Base-by-base conservation (phyloP, 2,329 filamentous ascomycete species). In the Stylonectria norvegica region DNA sequence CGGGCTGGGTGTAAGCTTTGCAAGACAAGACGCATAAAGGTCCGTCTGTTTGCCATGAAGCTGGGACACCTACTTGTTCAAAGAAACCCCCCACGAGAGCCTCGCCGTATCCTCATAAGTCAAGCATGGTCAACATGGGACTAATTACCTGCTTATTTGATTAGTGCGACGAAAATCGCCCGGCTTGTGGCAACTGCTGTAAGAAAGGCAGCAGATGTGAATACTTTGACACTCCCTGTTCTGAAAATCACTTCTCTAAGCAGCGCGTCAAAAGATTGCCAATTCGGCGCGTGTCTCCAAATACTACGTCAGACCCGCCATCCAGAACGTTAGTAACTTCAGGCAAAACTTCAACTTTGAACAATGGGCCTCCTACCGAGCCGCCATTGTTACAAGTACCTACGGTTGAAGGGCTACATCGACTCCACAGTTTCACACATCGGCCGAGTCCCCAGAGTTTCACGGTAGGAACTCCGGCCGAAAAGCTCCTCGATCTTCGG, bases 1-100 rank as follows among this genome's bases (percentile, higher is more conserved):
- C 42, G 42, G 34, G 38, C 34, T 15, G 42, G 42, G 19, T 45
- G 42, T 25, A 33, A 35, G 16, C 30, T 22, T 14, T 45, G 42
- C 25, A 45, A 42, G 25, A 23, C 42, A 9, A 45, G 34, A 8
- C 22, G 42, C 10, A 33, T 45, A 22, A 45, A 45, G 42, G 42
- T 42, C 15, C 5, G 42, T 29, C n/a, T 29, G n/a, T 14, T 14
- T 29, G 6, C n/a, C n/a, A n/a, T n/a, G n/a, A n/a, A 5, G 7
- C 27, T 29, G n/a, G n/a, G n/a, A n/a, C n/a, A n/a, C n/a, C 27
- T 5, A 14, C 10, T 29, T 6, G 6, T 29, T 14, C 27, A 8
- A 29, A 5, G n/a, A n/a, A 14, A 29, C 27, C n/a, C 15, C 27
- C 15, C 22, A 7, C 22, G n/a, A n/a, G n/a, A n/a, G n/a, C n/a